Percentiles rank a stretch among this genome's conserved stretches.
Evolutionary conservation across 257 asterid species (phyloP).

Genomic region (Fraxinus cuspidata): DNA sequence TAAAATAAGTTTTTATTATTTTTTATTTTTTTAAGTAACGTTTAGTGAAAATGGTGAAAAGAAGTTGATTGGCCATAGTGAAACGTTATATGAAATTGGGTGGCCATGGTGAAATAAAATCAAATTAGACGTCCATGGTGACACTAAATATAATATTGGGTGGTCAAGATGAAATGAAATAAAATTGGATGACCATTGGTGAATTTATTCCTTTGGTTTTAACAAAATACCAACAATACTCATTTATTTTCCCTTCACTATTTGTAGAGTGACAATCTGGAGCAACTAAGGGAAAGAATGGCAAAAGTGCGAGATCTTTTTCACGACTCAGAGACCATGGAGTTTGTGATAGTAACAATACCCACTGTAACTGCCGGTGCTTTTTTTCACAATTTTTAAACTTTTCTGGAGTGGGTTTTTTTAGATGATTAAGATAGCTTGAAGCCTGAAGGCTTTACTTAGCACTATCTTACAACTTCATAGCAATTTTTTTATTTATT

Average conservation of each 20-base stretch:
- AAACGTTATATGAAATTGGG: too few species aligned
- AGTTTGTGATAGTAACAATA: conserved; percentile 72
- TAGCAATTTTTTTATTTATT: not conserved
- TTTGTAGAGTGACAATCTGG: conserved; percentile 59
- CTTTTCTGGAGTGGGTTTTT: not conserved
- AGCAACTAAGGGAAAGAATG: conserved; percentile 64
- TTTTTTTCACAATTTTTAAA: not conserved
- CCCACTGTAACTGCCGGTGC: conserved; percentile 56
- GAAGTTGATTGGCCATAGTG: too few species aligned
- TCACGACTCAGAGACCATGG: conserved; percentile 60
- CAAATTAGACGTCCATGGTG: too few species aligned
- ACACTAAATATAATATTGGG: too few species aligned
- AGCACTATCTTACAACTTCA: not conserved
- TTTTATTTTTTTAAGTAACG: too few species aligned
- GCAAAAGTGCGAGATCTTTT: conserved; percentile 75
- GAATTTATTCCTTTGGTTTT: not conserved
- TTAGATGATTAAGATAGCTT: not conserved
- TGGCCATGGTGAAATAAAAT: too few species aligned
- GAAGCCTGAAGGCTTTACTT: not conserved
- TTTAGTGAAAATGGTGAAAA: too few species aligned
- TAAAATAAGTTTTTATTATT: too few species aligned
- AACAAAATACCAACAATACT: not conserved
- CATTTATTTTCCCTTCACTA: not conserved
- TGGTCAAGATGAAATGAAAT: too few species aligned
- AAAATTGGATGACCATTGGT: too few species aligned